Percentiles rank a stretch among this genome's conserved stretches.
Evolutionary conservation across 495 filamentous ascomycete genomes (phyloP).

Genomic region (Neurospora sp.): DNA sequence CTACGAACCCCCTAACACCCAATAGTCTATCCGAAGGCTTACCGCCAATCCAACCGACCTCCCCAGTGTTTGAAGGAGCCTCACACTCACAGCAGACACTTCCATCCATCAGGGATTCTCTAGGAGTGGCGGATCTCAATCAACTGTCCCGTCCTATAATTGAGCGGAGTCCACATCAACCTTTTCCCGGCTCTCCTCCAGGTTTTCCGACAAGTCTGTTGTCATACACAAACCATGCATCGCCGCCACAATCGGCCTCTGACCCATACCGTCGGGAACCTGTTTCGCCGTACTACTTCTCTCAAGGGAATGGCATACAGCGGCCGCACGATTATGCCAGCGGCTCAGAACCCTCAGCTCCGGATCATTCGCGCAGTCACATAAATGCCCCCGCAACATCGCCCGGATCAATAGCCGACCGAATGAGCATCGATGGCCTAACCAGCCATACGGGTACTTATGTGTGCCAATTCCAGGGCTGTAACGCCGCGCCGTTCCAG

Average conservation of each 20-base stretch:
- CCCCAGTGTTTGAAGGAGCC: slow-evolving; percentile 30
- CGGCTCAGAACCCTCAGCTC: slow-evolving; percentile 20
- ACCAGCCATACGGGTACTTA: slow-evolving; percentile 25
- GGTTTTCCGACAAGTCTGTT: slow-evolving; percentile 10
- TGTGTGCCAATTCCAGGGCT: slow-evolving; percentile 39
- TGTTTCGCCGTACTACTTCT: slow-evolving; percentile 14
- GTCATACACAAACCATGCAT: slow-evolving; percentile 15
- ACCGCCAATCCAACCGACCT: slow-evolving; percentile 39
- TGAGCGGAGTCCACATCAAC: slow-evolving; percentile 17
- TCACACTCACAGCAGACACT: slow-evolving; percentile 32
- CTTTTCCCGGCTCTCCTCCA: slow-evolving; percentile 18
- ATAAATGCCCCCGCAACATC: slow-evolving; percentile 14
- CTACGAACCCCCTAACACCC: slow-evolving; percentile 17
- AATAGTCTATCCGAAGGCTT: slow-evolving; percentile 28
- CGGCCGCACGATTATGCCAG: slow-evolving; percentile 11
- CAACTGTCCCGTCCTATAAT: slow-evolving; percentile 45
- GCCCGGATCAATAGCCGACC: slow-evolving; percentile 31
- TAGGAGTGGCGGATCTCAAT: slow-evolving; percentile 28
- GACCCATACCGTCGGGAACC: slow-evolving; percentile 16
- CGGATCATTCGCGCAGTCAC: slow-evolving; percentile 18
- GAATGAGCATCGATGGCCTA: slow-evolving; percentile 42
- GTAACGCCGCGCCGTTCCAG: slow-evolving; percentile 79
- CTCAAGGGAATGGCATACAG: slow-evolving; percentile 8
- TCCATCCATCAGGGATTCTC: slow-evolving; percentile 35
- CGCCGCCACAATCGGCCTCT: slow-evolving; percentile 27